Conservation (phyloP, 345 rosid genomes). For the Psidium guajava region DNA sequence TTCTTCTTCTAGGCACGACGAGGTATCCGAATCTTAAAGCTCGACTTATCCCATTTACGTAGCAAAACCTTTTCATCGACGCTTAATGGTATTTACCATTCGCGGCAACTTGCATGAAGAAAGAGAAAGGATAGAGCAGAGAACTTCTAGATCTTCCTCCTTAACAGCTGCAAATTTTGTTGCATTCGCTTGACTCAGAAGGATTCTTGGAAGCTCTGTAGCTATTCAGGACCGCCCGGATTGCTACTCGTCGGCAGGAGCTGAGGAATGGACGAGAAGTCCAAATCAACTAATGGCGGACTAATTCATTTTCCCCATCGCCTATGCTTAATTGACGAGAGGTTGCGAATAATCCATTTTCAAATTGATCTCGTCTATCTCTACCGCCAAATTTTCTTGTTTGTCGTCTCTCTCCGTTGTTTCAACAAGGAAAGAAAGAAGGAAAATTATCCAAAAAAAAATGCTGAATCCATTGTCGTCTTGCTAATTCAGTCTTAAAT, state of each 20-base stretch:
- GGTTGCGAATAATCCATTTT: background rate
- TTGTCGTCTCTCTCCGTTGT: too few relatives aligned
- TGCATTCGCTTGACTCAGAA: background rate
- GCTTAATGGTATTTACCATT: background rate
- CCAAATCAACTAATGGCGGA: background rate
- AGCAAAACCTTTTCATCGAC: background rate
- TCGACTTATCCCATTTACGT: background rate
- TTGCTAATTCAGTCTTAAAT: too few relatives aligned
- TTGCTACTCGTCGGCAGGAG: background rate
- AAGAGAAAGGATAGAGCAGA: background rate
- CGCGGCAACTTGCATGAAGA: background rate
- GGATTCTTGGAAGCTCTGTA: background rate
- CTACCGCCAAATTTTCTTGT: too few relatives aligned
- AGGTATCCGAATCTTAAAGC: background rate
- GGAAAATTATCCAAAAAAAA: too few relatives aligned
- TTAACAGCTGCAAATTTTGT: background rate
- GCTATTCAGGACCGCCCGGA: background rate
- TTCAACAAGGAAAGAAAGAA: too few relatives aligned
- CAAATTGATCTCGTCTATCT: background rate
- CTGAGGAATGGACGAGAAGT: fast-evolving
- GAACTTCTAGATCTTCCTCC: background rate
- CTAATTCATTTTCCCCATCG: background rate
- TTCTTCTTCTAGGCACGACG: background rate
- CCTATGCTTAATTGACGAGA: background rate
- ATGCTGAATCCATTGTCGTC: too few relatives aligned